These are phyloP conservation scores for Colletotrichum sp. DNA, from an alignment of 2,329 filamentous ascomycete genomes.

Conservation along the genomic window DNA sequence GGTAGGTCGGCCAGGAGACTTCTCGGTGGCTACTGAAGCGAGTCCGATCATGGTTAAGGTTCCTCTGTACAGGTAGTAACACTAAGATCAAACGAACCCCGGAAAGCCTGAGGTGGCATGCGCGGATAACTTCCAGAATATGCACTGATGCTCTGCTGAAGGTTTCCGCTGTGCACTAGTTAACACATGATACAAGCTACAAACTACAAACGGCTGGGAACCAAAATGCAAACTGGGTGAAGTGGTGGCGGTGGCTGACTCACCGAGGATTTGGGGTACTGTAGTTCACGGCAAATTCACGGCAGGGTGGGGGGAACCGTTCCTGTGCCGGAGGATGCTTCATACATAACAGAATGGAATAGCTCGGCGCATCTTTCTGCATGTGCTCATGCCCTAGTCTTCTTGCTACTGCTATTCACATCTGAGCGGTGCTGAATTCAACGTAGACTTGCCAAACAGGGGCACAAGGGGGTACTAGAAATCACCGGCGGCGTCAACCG, in stretches of 20 bases:
- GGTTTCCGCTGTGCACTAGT: background rate
- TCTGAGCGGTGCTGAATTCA: accelerated
- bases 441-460: background rate
- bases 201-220: background rate
- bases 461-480: background rate
- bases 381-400: background rate
- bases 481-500: background rate
- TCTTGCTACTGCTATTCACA: background rate
- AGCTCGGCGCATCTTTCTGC: background rate
- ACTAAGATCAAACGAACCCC: background rate
- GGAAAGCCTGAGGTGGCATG: background rate
- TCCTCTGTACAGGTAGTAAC: background rate
- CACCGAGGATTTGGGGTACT: background rate
- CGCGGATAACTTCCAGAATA: background rate
- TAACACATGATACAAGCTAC: background rate
- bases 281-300: background rate
- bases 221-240: background rate
- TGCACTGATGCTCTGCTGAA: background rate
- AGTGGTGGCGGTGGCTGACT: background rate
- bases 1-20: background rate
- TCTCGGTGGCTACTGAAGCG: background rate
- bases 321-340: background rate
- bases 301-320: background rate
- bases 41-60: background rate
- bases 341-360: background rate